Conservation (phyloP, 306 rosid genomes). For the Ammopiptanthus mongolicus region DNA sequence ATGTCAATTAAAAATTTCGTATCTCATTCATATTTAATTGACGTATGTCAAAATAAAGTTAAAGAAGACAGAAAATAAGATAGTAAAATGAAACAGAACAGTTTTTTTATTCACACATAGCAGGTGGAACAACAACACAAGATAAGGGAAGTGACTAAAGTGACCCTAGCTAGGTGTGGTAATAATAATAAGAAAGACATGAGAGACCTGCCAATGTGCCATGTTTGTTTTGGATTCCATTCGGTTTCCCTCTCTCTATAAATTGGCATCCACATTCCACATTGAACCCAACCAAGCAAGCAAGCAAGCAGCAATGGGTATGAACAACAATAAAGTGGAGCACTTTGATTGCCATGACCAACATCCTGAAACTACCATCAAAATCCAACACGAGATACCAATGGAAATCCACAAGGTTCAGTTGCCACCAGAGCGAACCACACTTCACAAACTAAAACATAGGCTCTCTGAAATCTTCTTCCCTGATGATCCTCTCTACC, state of each 20-base stretch:
- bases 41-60: no score
- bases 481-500: conserved; percentile 79
- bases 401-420: conserved; percentile 59
- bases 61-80: no score
- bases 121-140: no score
- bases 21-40: no score
- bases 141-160: not conserved
- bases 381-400: conserved; percentile 29
- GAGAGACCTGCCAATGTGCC: not conserved
- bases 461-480: conserved; percentile 75
- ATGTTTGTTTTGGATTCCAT: not conserved
- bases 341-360: conserved; percentile 41
- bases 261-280: conserved; percentile 17
- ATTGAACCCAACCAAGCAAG: not conserved
- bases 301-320: conserved; percentile 32
- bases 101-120: no score
- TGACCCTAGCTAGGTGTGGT: not conserved
- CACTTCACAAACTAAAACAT: conserved; percentile 52
- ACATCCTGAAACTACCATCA: not conserved
- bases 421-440: conserved; percentile 54
- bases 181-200: not conserved
- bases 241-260: conserved; percentile 29
- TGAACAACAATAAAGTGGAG: conserved; percentile 74
- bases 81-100: no score
- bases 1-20: no score